These are phyloP conservation scores for Cucurbita argyrosperma DNA, from an alignment of 306 rosid genomes.

Conservation along the genomic window DNA sequence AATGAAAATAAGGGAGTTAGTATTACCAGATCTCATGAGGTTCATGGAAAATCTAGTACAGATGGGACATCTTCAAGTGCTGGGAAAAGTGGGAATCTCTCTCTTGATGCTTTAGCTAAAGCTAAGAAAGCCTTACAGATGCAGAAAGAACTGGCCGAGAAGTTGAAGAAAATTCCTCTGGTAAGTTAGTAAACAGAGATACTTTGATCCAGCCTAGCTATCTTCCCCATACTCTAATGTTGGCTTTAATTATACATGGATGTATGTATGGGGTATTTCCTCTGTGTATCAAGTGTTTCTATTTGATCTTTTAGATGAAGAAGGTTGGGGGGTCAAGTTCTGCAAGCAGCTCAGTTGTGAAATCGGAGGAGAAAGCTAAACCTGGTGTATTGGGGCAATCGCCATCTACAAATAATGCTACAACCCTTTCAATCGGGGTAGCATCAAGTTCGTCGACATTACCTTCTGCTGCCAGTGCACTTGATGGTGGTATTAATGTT, in stretches of 20 bases:
- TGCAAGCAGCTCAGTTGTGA: conserved; percentile 27
- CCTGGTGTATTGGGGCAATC: conserved; percentile 11
- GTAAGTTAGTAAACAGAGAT: conserved; percentile 21
- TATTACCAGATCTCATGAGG: conserved; percentile 99
- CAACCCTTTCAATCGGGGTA: conserved; percentile 23
- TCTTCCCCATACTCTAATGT: background rate
- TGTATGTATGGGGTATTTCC: background rate
- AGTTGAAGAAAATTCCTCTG: conserved; percentile 58
- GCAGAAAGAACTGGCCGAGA: conserved; percentile 65
- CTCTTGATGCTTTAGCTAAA: conserved; percentile 74
- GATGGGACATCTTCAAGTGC: conserved; percentile 96
- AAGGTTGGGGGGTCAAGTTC: conserved; percentile 34
- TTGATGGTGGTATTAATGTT: conserved; percentile 17
- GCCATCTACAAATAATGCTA: conserved; percentile 10
- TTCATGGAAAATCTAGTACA: conserved; percentile 99
- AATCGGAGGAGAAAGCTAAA: conserved; percentile 27
- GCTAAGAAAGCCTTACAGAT: conserved; percentile 74
- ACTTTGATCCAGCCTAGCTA: background rate
- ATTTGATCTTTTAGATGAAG: conserved; percentile 42
- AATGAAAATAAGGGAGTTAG: conserved; percentile 99
- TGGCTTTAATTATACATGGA: background rate
- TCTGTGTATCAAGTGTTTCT: conserved; percentile 8
- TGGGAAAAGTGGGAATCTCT: conserved; percentile 73
- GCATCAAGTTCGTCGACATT: conserved; percentile 23
- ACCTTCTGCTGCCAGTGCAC: conserved; percentile 18